Base-by-base conservation (phyloP, 257 asterid genomes). In the Solanum etuberosum region DNA sequence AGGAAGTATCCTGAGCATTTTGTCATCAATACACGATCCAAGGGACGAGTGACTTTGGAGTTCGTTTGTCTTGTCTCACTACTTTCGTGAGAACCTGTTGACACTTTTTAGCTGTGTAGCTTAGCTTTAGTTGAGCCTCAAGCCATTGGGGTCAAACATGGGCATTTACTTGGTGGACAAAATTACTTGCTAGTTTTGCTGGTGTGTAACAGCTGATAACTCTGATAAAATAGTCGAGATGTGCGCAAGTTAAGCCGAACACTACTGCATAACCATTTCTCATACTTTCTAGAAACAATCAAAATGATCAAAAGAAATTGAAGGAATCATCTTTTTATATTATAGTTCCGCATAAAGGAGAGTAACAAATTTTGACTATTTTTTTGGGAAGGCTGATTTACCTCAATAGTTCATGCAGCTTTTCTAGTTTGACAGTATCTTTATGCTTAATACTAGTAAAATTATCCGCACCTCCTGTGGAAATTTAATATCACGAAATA, bases 1-100 rank as follows among this genome's bases (percentile, higher is more conserved):
- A 92, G 94, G 93, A 96, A 95, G 88, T 94, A 94, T 32, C 99
- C 98, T 0, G 98, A 97, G 88, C 98, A 97, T 90, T 97, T 97
- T 70, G 99, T 95, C 27, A 93, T 97, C 91, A 97, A 97, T 90
- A 95, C 95, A 35, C 88, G 95, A 88, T 95, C 98, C 4, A 94
- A 94, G 92, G 98, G 98, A 7, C 95, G 97, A 31, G 90, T 92
- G 51, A 89, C 94, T 0, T 89, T 73, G 43, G 98, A 97, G 92
- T 97, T 92, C 18, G 98, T 97, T 86, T 95, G 98, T 32, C 99
- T 97, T 5, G 98, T 95, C 88, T 94, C 99, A 0, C 90, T 96
- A 29, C 87, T 96, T 85, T 91, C 98, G 1, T 97, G 94, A 94
- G 23, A 89, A n/a, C 83, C 5, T 6, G 48, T 10, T 65, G 51